A percentile compares a stretch with the other conserved stretches of the same genome.
phyloP scores from a whole-genome alignment of 2,329 filamentous ascomycete species.

The Neofusicoccum cordaticola region DNA sequence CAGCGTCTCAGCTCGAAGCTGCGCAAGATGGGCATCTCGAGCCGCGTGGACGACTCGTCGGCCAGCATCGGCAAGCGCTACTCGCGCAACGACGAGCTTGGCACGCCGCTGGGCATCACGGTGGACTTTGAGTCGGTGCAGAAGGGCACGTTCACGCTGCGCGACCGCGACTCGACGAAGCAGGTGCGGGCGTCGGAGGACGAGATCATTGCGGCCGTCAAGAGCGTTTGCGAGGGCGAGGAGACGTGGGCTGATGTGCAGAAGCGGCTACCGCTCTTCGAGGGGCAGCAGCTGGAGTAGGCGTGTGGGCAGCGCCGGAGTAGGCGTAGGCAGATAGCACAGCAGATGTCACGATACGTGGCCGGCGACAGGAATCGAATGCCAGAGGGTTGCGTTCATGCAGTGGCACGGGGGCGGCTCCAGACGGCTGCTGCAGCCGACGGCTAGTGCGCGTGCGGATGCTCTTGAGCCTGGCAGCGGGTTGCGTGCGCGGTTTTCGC shows the following conservation, averaged over 20 bases:
- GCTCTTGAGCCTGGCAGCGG: neutral
- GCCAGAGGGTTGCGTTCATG: slow-evolving; percentile 9
- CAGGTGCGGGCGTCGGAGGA: slow-evolving; percentile 84
- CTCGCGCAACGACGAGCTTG: slow-evolving; percentile 87
- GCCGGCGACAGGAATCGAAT: neutral
- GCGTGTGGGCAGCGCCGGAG: slow-evolving; percentile 28
- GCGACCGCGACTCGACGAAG: slow-evolving; percentile 85
- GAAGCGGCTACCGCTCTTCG: slow-evolving; percentile 77
- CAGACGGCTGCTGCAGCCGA: neutral
- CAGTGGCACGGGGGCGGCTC: slow-evolving; percentile 1
- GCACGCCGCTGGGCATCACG: slow-evolving; percentile 89
- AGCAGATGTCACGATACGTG: slow-evolving; percentile 7
- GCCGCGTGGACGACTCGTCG: slow-evolving; percentile 83
- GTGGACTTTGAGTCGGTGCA: slow-evolving; percentile 94
- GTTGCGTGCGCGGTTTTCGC: neutral
- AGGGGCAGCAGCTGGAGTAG: slow-evolving; percentile 63
- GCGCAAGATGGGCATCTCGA: slow-evolving; percentile 73
- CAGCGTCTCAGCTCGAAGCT: slow-evolving; percentile 72
- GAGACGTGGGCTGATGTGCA: slow-evolving; percentile 70
- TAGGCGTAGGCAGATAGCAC: slow-evolving; percentile 22
- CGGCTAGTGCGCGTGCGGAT: neutral
- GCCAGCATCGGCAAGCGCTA: slow-evolving; percentile 91
- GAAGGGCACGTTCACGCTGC: slow-evolving; percentile 79
- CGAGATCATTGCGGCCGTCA: slow-evolving; percentile 73
- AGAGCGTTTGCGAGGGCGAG: slow-evolving; percentile 59